Evolutionary conservation across 352 stramenopile species (phyloP), one percentile per base, ranked within the genome.

Genomic region (Pythium insidiosum): DNA sequence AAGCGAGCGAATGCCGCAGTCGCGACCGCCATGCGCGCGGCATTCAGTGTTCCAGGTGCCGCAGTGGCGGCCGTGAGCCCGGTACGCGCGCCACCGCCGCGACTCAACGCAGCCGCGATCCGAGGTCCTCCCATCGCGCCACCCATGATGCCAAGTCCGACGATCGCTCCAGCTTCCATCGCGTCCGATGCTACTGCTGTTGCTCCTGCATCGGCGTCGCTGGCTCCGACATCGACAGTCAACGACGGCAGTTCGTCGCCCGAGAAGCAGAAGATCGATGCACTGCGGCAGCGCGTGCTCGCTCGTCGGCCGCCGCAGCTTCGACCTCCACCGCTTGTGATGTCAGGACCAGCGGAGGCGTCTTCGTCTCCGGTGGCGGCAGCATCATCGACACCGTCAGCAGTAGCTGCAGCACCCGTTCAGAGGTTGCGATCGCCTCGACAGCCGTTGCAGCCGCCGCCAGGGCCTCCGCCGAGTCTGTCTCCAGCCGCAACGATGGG

Each of bases 221-320:
- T 43, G 12, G 9, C 18, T 28, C 6, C 6, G 12, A 16, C 18
- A 28, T 5, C 21, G 22, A n/a, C 18, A 39, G 15, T 41, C 34
- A n/a, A n/a, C n/a, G n/a, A n/a, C n/a, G n/a, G n/a, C n/a, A n/a
- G n/a, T n/a, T n/a, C n/a, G n/a, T n/a, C n/a, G n/a, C 46, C 47
- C 1, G 64, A 75, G 34, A 56, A 62, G 36, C 41, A 56, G 16
- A 75, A 68, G 30, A 42, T 80, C 16, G 68, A 68, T 13, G 43
- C 34, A 25, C 69, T 84, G 57, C 68, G 66, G n/a, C 58, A 68
- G 23, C 67, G 64, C 40, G 63, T 80, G 22, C 50, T 71, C 6
- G 58, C 56, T 21, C 53, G 68, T 38, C 56, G 50, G 16, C 48
- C 15, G 18, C 50, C 20, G 25, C 24, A 13, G 29, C 35, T 33